Conservation (phyloP, 1,284 basidiomycete genomes). For the Boletus sp. region DNA sequence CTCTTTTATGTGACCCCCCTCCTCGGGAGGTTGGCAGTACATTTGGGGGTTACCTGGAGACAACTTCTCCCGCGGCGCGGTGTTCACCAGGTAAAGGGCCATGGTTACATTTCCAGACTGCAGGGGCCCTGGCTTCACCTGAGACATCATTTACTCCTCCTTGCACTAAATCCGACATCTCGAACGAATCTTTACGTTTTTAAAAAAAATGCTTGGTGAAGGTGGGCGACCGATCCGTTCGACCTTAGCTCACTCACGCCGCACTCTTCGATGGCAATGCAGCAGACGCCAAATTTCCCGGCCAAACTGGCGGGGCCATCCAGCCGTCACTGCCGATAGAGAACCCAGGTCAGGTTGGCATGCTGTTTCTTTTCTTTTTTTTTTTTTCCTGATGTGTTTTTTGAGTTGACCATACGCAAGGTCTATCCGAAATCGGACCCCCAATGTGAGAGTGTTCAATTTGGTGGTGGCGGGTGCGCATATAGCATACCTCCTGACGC, state of each 20-base stretch:
- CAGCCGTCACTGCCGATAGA: neutral
- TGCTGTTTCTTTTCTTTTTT: neutral
- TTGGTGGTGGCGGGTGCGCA: neutral
- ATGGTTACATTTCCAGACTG: neutral
- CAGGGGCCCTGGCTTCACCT: neutral
- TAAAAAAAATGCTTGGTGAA: neutral
- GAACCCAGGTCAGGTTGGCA: constrained; percentile 10
- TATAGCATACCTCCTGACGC: neutral
- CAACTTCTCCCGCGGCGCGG: constrained; percentile 3
- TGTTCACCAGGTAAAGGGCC: neutral
- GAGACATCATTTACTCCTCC: neutral
- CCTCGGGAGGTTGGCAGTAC: neutral
- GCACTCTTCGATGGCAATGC: neutral
- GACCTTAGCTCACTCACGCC: neutral
- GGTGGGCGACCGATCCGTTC: neutral
- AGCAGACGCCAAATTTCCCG: constrained; percentile 1
- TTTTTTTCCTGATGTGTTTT: neutral
- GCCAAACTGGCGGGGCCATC: neutral
- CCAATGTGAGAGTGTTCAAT: neutral
- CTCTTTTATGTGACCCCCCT: neutral
- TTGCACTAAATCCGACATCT: neutral
- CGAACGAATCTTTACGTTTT: neutral
- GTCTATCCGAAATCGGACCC: constrained; percentile 12
- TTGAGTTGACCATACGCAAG: neutral
- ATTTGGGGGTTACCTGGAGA: neutral